Conservation (phyloP, 2,329 filamentous ascomycete species). For the Paecilomyces dactylethromorphus region DNA sequence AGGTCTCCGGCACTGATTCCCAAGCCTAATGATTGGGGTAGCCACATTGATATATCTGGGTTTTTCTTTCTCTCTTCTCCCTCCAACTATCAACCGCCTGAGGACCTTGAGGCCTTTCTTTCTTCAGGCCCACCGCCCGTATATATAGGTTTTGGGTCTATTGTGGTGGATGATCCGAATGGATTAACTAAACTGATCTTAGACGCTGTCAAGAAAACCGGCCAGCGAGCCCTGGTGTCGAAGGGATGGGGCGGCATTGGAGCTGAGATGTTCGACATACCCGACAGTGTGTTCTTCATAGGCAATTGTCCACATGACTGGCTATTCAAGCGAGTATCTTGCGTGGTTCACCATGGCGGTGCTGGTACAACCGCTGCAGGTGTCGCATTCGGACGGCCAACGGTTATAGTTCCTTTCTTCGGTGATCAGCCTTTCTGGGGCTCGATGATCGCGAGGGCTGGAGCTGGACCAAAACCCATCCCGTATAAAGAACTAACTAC, state of each 20-base stretch:
- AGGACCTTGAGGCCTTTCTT: slow-evolving; percentile 61
- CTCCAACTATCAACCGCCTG: slow-evolving; percentile 58
- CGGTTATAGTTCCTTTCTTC: slow-evolving; percentile 80
- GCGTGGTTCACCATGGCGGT: slow-evolving; percentile 81
- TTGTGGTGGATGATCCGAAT: slow-evolving; percentile 71
- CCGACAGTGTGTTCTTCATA: slow-evolving; percentile 72
- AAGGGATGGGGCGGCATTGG: slow-evolving; percentile 86
- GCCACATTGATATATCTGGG: slow-evolving; percentile 65
- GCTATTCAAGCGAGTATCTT: slow-evolving; percentile 74
- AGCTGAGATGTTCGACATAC: slow-evolving; percentile 61
- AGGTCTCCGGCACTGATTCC: slow-evolving; percentile 69
- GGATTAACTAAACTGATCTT: slow-evolving; percentile 66
- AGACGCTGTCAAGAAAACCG: slow-evolving; percentile 59
- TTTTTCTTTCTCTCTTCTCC: slow-evolving; percentile 70
- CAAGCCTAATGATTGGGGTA: slow-evolving; percentile 70
- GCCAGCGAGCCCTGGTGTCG: slow-evolving; percentile 72
- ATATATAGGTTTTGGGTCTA: slow-evolving; percentile 79
- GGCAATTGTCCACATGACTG: slow-evolving; percentile 85
- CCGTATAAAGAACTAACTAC: slow-evolving; percentile 62
- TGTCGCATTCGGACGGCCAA: slow-evolving; percentile 73
- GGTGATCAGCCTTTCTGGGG: slow-evolving; percentile 83
- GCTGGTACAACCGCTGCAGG: slow-evolving; percentile 83
- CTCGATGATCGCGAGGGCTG: slow-evolving; percentile 64
- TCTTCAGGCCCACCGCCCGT: slow-evolving; percentile 64
- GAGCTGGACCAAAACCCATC: slow-evolving; percentile 65